A percentile compares a stretch with the other conserved stretches of the same genome.
phyloP scores from a whole-genome alignment of 164 flowering plant genomes.

The Cinnamomum micranthum region DNA sequence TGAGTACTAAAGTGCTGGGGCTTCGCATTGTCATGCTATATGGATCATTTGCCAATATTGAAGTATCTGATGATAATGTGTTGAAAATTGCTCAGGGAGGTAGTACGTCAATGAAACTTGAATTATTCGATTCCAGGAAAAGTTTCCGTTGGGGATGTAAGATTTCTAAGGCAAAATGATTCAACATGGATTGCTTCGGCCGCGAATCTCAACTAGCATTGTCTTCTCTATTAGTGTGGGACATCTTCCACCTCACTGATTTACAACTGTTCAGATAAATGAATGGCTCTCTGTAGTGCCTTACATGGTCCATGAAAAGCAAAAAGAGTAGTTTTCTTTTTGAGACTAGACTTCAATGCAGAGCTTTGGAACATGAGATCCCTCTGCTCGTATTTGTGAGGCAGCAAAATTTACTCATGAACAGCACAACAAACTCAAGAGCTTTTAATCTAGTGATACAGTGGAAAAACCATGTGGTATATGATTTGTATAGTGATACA shows the following conservation, averaged over 20 bases:
- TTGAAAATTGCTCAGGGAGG: too few relatives aligned
- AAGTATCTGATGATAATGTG: too few relatives aligned
- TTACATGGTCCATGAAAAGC: neutral
- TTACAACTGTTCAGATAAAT: neutral
- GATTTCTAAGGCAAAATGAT: neutral
- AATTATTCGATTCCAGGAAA: neutral
- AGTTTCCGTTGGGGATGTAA: neutral
- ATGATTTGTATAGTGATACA: neutral
- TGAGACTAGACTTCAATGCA: neutral
- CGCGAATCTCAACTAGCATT: neutral
- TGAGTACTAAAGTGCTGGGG: neutral
- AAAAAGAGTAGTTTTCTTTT: neutral
- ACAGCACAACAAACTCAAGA: neutral
- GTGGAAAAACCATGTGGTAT: neutral
- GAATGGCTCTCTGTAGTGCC: neutral
- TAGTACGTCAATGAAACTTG: too few relatives aligned
- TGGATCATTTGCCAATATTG: neutral
- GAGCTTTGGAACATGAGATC: neutral
- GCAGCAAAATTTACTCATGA: neutral
- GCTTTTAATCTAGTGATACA: neutral
- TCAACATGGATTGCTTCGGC: neutral
- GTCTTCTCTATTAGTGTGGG: neutral
- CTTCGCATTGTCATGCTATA: neutral
- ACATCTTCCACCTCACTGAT: constrained; percentile 4
- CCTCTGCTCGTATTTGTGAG: neutral